phyloP scores from a whole-genome alignment of 2,329 filamentous ascomycete genomes.

The Elsinoe necatrix region DNA sequence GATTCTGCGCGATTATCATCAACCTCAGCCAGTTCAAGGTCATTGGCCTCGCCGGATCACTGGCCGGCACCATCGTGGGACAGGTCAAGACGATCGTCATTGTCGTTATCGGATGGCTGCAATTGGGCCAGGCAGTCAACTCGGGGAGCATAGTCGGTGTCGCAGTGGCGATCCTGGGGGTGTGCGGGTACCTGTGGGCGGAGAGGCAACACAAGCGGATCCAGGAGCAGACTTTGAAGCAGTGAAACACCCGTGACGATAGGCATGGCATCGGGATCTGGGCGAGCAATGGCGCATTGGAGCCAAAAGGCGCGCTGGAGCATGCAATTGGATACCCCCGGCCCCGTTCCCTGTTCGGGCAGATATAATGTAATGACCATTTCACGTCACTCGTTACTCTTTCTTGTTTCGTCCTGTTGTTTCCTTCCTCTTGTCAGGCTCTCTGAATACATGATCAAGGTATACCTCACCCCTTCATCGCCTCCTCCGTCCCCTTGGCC shows the following conservation, averaged over 20 bases:
- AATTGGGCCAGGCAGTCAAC: slow-evolving; percentile 22
- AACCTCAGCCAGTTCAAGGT: slow-evolving; percentile 40
- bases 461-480: not conserved
- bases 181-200: slow-evolving; percentile 22
- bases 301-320: too few relatives aligned
- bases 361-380: slow-evolving; percentile 7
- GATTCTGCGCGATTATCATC: slow-evolving; percentile 55
- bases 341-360: not conserved
- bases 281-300: not conserved
- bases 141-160: slow-evolving; percentile 28
- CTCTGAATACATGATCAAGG: too few relatives aligned
- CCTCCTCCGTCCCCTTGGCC: not conserved
- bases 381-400: not conserved
- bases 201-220: not conserved
- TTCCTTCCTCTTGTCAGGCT: not conserved
- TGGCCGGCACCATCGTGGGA: slow-evolving; percentile 30
- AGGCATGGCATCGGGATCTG: not conserved
- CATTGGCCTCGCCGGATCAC: slow-evolving; percentile 28
- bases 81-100: slow-evolving; percentile 31
- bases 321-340: slow-evolving; percentile 3
- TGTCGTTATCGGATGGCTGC: slow-evolving; percentile 27
- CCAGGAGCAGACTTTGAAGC: not conserved
- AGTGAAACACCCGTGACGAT: not conserved
- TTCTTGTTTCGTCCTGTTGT: not conserved
- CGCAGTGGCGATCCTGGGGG: slow-evolving; percentile 26